These are phyloP conservation scores for Tardiomyces blankii DNA, from an alignment of 1,139 yeast genomes.

Conservation along the genomic window DNA sequence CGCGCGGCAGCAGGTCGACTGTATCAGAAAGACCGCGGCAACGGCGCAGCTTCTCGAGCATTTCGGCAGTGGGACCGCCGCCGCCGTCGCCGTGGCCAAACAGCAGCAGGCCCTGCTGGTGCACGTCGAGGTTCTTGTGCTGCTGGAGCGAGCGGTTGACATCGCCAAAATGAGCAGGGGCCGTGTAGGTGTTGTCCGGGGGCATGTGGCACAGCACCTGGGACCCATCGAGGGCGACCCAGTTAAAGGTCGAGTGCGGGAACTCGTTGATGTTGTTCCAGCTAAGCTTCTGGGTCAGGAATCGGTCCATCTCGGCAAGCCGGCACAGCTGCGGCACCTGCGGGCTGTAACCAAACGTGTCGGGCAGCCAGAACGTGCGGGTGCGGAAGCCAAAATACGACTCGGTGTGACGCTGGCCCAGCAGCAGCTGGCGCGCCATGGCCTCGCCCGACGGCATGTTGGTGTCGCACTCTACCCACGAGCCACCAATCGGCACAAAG, in stretches of 20 bases:
- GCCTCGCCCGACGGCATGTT: slow-evolving; percentile 92
- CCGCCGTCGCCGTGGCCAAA: slow-evolving; percentile 98
- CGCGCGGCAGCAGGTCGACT: slow-evolving; percentile 67
- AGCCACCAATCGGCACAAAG: slow-evolving; percentile 87
- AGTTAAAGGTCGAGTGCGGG: slow-evolving; percentile 84
- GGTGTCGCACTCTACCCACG: slow-evolving; percentile 97
- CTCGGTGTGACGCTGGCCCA: slow-evolving; percentile 79
- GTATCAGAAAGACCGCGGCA: slow-evolving; percentile 80
- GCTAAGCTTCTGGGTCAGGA: slow-evolving; percentile 84
- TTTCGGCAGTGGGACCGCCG: slow-evolving; percentile 92
- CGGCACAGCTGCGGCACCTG: slow-evolving; percentile 92
- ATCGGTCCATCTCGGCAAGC: slow-evolving; percentile 68
- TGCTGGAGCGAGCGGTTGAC: slow-evolving; percentile 68
- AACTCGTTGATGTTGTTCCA: slow-evolving; percentile 92
- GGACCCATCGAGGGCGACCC: slow-evolving; percentile 91
- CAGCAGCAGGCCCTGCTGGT: slow-evolving; percentile 61
- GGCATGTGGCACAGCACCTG: slow-evolving; percentile 97
- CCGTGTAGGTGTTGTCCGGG: slow-evolving; percentile 92
- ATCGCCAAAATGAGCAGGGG: slow-evolving; percentile 87
- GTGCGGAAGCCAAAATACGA: slow-evolving; percentile 69
- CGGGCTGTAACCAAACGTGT: slow-evolving; percentile 92
- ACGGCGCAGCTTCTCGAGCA: slow-evolving; percentile 85
- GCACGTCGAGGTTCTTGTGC: slow-evolving; percentile 73
- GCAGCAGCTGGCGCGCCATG: slow-evolving; percentile 71
- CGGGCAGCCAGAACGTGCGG: slow-evolving; percentile 87